Evolutionary conservation across 345 rosid species (phyloP).

Genomic region (Brassica juncea): DNA sequence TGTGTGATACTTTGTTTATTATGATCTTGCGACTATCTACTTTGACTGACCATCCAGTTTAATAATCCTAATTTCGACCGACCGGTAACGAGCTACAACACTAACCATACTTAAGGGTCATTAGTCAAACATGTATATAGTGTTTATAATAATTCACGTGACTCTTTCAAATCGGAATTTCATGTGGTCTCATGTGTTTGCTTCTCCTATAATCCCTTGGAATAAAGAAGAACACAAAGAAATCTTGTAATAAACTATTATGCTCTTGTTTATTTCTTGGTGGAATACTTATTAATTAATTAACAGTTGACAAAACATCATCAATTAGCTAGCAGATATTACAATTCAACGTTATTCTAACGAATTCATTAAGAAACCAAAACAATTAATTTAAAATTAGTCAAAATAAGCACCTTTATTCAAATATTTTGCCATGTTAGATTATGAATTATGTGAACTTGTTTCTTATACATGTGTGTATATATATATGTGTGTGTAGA

Average conservation of each 20-base stretch:
- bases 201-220: constrained; percentile 11
- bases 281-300: constrained; percentile 11
- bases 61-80: constrained; percentile 12
- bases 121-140: neutral
- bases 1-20: neutral
- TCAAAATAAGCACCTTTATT: constrained; percentile 19
- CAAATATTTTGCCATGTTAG: constrained; percentile 3
- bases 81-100: constrained; percentile 27
- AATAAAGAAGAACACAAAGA: neutral
- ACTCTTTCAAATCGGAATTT: neutral
- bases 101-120: constrained; percentile 26
- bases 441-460: neutral
- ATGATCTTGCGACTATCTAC: neutral
- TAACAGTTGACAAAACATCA: constrained; percentile 16
- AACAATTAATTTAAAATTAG: neutral
- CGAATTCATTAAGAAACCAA: neutral
- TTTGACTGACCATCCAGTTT: constrained; percentile 16
- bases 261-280: constrained; percentile 15
- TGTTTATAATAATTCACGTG: neutral
- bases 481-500: neutral
- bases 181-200: constrained; percentile 40
- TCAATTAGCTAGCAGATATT: neutral
- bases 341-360: neutral
- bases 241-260: neutral
- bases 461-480: neutral